phyloP scores from a whole-genome alignment of 768 basidiomycete species.

The Zangia roseola region DNA sequence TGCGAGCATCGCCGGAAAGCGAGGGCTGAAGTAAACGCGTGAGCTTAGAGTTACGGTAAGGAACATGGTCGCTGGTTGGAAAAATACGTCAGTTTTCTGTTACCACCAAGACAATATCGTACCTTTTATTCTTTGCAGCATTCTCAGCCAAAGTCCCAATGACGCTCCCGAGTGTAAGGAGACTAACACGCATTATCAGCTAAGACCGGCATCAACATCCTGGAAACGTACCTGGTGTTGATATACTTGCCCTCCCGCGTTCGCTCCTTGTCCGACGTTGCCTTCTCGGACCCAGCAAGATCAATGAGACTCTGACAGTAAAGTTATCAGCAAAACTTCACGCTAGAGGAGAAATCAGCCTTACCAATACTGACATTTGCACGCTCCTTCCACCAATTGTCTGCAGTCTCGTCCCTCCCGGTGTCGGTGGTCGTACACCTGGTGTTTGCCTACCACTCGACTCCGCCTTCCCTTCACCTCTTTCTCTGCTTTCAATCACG shows the following conservation, averaged over 20 bases:
- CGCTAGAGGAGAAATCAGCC: conserved; percentile 5
- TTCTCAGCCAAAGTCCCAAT: conserved; percentile 92
- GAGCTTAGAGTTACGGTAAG: conserved; percentile 93
- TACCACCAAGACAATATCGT: conserved; percentile 6
- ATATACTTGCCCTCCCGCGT: conserved; percentile 97
- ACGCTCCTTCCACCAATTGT: conserved; percentile 79
- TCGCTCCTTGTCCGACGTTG: conserved; percentile 92
- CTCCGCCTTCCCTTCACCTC: conserved; percentile 47
- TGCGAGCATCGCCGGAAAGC: conserved; percentile 90
- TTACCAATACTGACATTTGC: conserved; percentile 70
- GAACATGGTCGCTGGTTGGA: conserved; percentile 73
- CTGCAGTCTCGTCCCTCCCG: conserved; percentile 66
- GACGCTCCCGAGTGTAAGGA: conserved; percentile 90
- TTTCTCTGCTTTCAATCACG: conserved; percentile 84
- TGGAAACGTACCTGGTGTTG: conserved; percentile 67
- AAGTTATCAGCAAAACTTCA: neutral
- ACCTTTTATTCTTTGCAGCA: conserved; percentile 71
- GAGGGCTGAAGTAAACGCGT: conserved; percentile 95
- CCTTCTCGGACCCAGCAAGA: conserved; percentile 94
- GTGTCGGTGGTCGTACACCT: conserved; percentile 47
- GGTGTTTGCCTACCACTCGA: conserved; percentile 53
- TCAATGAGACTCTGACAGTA: conserved; percentile 79
- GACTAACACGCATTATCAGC: conserved; percentile 39
- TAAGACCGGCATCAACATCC: neutral
- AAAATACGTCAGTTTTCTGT: neutral